Base-by-base conservation (phyloP, 805 yeast species). In the Teunomyces atbi region DNA sequence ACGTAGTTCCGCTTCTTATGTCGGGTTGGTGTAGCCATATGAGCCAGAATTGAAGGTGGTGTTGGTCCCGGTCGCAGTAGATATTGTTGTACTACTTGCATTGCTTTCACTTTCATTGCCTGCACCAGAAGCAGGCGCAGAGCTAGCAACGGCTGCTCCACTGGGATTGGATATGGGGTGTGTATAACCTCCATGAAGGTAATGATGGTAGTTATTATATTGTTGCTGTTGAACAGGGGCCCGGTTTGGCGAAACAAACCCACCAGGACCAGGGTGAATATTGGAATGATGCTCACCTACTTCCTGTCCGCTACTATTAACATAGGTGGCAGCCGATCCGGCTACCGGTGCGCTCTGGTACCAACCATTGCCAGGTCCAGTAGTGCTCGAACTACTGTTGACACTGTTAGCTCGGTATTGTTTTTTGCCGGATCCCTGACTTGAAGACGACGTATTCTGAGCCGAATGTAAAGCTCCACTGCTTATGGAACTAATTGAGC, bases 351-450 rank as follows among this genome's bases (percentile, higher is more conserved):
- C 39, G 10, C 23, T 21, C 28, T 21, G 23, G 23, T 36, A 36
- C 39, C 39, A 36, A 21, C 39, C 28, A 21, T 19, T 36, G 28
- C 21, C 29, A 28, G 33, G 42, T n/a, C 33, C 42, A 13, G 42
- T 19, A 6, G 23, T 33, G 28, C 35, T 46, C 8, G 41, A 30
- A 16, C 32, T 16, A 16, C 29, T 45, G 19, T 45, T 45, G 3
- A 46, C 43, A 16, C 50, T 46, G 29, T 44, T 43, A 13, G 45
- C 38, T 11, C 52, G 32, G 34, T 44, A 51, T 12, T 46, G 47
- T 29, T 49, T 49, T 30, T 51, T 51, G 15, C 47, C 28, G 6
- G 39, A n/a, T 36, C 39, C 39, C 16, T 21, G 28, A 10, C 27
- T 21, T 12, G 39, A 20, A 20, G 39, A 36, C 28, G 37, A 40